phyloP scores from a whole-genome alignment of 2,329 filamentous ascomycete genomes.

The Madurella mycetomatis region DNA sequence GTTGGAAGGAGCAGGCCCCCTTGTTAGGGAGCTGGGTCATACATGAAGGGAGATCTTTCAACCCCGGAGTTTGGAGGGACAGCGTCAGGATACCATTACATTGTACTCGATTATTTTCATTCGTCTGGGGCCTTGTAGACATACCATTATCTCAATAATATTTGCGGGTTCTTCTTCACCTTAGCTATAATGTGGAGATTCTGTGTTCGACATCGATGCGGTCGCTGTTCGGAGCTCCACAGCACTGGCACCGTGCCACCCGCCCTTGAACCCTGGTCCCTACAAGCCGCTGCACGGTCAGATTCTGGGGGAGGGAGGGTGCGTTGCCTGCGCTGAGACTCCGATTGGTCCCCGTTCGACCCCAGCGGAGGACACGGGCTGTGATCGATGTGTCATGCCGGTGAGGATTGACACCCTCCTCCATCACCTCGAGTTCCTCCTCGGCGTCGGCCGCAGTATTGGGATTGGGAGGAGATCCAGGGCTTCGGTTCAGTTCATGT shows the following conservation, averaged over 20 bases:
- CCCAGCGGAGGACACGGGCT: not conserved
- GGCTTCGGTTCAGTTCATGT: not conserved
- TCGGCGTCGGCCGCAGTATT: not conserved
- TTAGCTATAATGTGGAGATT: no score
- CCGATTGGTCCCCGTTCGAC: slow-evolving; percentile 27
- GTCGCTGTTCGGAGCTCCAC: no score
- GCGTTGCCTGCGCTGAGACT: slow-evolving; percentile 22
- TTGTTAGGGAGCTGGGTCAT: not conserved
- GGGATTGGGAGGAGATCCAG: not conserved
- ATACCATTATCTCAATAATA: not conserved
- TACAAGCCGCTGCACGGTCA: not conserved
- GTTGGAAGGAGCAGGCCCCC: not conserved
- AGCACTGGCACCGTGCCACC: no score
- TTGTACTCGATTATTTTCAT: not conserved
- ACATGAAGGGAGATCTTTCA: not conserved
- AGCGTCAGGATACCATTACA: slow-evolving; percentile 2
- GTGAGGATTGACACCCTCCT: slow-evolving; percentile 10
- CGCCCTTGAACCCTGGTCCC: no score
- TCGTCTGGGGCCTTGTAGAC: not conserved
- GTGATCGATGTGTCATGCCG: slow-evolving; percentile 23
- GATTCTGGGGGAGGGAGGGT: not conserved
- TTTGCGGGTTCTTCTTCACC: not conserved
- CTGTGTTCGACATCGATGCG: no score
- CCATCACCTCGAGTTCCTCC: no score
- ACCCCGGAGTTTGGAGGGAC: not conserved